phyloP scores from a whole-genome alignment of 805 yeast species.

The Wickerhamiella sorbophila region DNA sequence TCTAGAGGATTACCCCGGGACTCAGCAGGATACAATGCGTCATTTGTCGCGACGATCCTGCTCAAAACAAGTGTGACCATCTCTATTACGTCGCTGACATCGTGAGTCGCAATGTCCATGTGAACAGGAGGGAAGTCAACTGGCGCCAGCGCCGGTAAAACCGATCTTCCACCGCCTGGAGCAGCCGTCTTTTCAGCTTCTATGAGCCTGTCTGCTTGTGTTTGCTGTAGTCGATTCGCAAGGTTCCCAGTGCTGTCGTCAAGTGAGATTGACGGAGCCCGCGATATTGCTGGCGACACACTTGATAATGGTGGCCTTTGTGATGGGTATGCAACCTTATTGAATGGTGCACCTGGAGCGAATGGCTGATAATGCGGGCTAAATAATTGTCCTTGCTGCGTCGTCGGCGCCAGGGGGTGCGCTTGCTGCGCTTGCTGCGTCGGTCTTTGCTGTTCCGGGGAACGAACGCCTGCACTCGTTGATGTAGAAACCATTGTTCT shows the following conservation, averaged over 20 bases:
- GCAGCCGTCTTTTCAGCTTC: constrained; percentile 9
- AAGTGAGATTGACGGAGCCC: not conserved
- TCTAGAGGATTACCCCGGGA: constrained; percentile 20
- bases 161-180: constrained; percentile 2
- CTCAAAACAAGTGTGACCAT: constrained; percentile 80
- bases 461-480: not conserved
- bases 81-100: constrained; percentile 61
- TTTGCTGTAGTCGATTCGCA: not conserved
- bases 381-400: not conserved
- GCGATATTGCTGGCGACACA: not conserved
- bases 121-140: not conserved
- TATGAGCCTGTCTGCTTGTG: constrained; percentile 9
- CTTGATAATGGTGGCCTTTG: not conserved
- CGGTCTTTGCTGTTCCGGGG: constrained; percentile 1
- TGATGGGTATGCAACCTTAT: not conserved
- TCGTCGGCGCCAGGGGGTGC: no score
- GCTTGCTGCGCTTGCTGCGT: not conserved
- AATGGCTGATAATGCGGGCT: not conserved
- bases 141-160: constrained; percentile 1
- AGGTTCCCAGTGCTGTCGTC: not conserved
- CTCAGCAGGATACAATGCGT: constrained; percentile 57
- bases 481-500: constrained; percentile 4
- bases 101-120: constrained; percentile 60
- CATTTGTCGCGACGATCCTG: constrained; percentile 83
- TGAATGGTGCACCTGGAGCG: not conserved